Conservation (phyloP, 2,329 filamentous ascomycete genomes). For the Xylariaceae sp. region DNA sequence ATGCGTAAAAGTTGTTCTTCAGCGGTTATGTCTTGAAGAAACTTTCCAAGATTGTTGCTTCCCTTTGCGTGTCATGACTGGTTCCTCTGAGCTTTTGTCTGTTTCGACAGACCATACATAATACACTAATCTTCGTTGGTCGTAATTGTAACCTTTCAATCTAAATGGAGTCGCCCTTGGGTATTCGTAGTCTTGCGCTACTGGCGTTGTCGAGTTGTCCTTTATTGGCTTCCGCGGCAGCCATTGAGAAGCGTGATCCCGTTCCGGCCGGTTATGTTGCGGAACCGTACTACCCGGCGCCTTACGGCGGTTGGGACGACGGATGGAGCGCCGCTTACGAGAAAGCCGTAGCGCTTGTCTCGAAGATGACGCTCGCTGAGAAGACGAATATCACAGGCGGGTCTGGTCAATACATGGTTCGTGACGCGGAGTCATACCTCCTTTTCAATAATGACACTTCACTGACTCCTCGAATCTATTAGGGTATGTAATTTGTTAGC, state of each 20-base stretch:
- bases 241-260: constrained; percentile 24
- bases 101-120: background rate
- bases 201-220: constrained; percentile 16
- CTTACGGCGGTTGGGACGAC: constrained; percentile 67
- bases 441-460: background rate
- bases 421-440: background rate
- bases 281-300: constrained; percentile 69
- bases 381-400: constrained; percentile 77
- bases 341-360: constrained; percentile 66
- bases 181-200: constrained; percentile 26
- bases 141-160: constrained; percentile 26
- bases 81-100: too few species aligned
- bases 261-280: constrained; percentile 40
- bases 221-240: constrained; percentile 18
- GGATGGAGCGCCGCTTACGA: constrained; percentile 69
- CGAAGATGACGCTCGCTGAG: constrained; percentile 75
- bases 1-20: too few species aligned
- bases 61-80: too few species aligned
- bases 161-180: constrained; percentile 20
- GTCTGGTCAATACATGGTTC: constrained; percentile 68
- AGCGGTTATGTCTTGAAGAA: too few species aligned
- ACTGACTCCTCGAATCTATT: constrained; percentile 14
- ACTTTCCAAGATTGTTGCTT: too few species aligned
- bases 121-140: background rate
- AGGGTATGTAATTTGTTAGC: constrained; percentile 16